A percentile compares a stretch with the other conserved stretches of the same genome.
Conservation (phyloP, 2,329 filamentous ascomycete genomes). For the Xylaria sp. region DNA sequence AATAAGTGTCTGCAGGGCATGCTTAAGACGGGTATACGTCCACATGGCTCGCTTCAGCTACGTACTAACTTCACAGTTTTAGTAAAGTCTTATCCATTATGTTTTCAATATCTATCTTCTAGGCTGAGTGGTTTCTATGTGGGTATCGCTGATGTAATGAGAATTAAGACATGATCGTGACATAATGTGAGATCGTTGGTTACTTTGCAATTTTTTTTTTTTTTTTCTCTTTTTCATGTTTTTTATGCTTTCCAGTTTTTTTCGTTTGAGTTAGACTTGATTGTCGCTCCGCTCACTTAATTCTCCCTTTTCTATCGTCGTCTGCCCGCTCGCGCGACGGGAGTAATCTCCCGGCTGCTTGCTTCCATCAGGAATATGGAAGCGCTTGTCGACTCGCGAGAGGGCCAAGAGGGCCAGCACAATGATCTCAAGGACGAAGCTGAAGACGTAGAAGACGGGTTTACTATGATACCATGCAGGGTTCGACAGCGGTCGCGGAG, state of each 20-base stretch:
- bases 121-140: conserved; percentile 10
- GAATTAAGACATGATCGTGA: conserved; percentile 9
- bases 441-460: conserved; percentile 52
- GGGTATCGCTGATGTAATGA: conserved; percentile 24
- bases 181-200: not conserved
- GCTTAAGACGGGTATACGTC: no score
- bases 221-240: not conserved
- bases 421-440: conserved; percentile 50
- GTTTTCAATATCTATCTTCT: not conserved
- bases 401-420: conserved; percentile 42
- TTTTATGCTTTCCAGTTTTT: no score
- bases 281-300: conserved; percentile 24
- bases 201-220: not conserved
- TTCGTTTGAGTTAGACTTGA: not conserved
- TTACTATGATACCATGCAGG: conserved; percentile 50
- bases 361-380: conserved; percentile 47
- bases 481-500: conserved; percentile 39
- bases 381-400: conserved; percentile 44
- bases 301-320: conserved; percentile 29
- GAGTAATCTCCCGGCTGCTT: conserved; percentile 45
- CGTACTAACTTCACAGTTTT: no score
- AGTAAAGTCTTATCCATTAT: no score
- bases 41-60: no score
- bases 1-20: no score
- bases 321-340: conserved; percentile 16